Percentiles rank a stretch among this genome's conserved stretches.
phyloP scores from a whole-genome alignment of 1,139 yeast species.

The Blastobotrys illinoisensis region DNA sequence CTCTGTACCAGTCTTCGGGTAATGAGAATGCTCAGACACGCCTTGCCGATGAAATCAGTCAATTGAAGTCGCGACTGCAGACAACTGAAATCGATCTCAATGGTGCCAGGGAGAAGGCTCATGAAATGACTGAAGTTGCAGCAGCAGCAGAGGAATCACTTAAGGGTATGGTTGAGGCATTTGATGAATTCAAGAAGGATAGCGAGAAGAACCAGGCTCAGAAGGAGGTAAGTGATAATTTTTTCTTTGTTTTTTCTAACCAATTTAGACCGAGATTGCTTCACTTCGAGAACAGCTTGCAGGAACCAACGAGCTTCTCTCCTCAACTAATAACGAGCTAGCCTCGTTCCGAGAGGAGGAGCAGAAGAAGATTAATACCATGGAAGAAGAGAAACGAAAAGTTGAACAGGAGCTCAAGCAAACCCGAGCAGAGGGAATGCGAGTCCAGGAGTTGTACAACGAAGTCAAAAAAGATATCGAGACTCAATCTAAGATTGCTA shows the following conservation, averaged over 20 bases:
- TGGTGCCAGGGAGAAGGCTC: slow-evolving; percentile 43
- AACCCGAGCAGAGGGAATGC: slow-evolving; percentile 39
- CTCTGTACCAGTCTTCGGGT: slow-evolving; percentile 25
- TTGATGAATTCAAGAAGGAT: slow-evolving; percentile 39
- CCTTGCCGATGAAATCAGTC: slow-evolving; percentile 30
- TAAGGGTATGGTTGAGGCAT: slow-evolving; percentile 38
- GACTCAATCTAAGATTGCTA: slow-evolving; percentile 46
- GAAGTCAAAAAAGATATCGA: slow-evolving; percentile 43
- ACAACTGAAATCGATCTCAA: slow-evolving; percentile 43
- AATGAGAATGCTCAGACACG: slow-evolving; percentile 4
- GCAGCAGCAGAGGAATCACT: slow-evolving; percentile 47
- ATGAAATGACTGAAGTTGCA: slow-evolving; percentile 48
- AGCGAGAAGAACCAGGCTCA: slow-evolving; percentile 38
- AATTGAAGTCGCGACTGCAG: slow-evolving; percentile 38
- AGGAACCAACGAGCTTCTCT: slow-evolving; percentile 31
- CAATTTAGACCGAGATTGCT: slow-evolving; percentile 33
- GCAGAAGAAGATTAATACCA: slow-evolving; percentile 20
- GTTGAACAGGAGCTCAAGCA: slow-evolving; percentile 41
- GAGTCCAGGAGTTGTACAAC: slow-evolving; percentile 19
- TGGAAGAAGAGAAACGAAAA: slow-evolving; percentile 34
- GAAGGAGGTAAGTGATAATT: slow-evolving; percentile 37
- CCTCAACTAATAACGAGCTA: slow-evolving; percentile 22
- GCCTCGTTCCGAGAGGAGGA: slow-evolving; percentile 20
- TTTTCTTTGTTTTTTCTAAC: slow-evolving; percentile 8
- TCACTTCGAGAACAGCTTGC: slow-evolving; percentile 35